Evolutionary conservation across 2,329 filamentous ascomycete species (phyloP).

Genomic region (Geosmithia flava): DNA sequence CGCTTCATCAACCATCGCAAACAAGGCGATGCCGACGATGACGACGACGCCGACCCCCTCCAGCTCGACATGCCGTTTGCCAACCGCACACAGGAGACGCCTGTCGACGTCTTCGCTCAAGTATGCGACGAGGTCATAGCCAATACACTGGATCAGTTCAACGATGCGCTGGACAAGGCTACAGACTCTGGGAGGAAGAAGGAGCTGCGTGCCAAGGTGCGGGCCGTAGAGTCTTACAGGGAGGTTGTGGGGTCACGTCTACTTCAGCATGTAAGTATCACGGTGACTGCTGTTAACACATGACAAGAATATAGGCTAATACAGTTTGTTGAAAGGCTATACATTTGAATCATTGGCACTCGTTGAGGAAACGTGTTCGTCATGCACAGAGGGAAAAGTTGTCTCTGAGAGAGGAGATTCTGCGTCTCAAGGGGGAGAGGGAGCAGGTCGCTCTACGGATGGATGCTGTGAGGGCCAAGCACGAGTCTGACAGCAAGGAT

Average conservation of each 20-base stretch:
- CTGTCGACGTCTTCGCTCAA: slow-evolving; percentile 48
- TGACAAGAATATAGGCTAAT: too few species aligned
- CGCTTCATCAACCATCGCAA: slow-evolving; percentile 38
- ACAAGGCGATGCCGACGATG: slow-evolving; percentile 23
- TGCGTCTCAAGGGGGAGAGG: slow-evolving; percentile 43
- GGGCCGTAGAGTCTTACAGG: slow-evolving; percentile 44
- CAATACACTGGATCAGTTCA: slow-evolving; percentile 33
- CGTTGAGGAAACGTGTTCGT: slow-evolving; percentile 43
- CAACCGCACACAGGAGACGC: slow-evolving; percentile 43
- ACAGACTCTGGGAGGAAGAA: slow-evolving; percentile 34
- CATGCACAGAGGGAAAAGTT: slow-evolving; percentile 45
- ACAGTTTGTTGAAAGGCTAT: slow-evolving; percentile 29
- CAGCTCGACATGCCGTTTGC: slow-evolving; percentile 39
- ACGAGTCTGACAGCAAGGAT: slow-evolving; percentile 40
- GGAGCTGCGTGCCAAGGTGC: slow-evolving; percentile 41
- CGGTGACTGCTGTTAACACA: too few species aligned
- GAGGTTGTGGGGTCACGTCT: slow-evolving; percentile 43
- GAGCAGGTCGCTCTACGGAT: slow-evolving; percentile 50
- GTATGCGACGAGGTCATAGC: slow-evolving; percentile 48
- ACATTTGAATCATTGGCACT: slow-evolving; percentile 44
- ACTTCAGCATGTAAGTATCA: slow-evolving; percentile 44
- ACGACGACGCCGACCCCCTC: slow-evolving; percentile 29
- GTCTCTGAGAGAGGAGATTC: slow-evolving; percentile 44
- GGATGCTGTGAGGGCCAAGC: slow-evolving; percentile 48
- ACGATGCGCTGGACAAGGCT: slow-evolving; percentile 22